Base-by-base conservation (phyloP, 2,329 filamentous ascomycete species). In the Thermochaetoides dissita region DNA sequence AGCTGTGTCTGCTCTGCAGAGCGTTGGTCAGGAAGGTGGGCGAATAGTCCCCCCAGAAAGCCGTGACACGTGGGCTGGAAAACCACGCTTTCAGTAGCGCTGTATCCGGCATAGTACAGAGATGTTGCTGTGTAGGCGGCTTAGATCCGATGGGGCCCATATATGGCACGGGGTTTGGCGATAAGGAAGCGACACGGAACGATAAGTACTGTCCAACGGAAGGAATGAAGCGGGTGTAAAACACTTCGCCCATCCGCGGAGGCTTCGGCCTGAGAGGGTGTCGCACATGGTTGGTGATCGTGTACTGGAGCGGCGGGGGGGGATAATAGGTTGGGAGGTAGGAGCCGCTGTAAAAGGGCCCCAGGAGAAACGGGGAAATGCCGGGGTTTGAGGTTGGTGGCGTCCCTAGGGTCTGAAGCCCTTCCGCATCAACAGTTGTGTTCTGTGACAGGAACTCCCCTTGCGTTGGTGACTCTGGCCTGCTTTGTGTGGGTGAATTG, bases 321-420 rank as follows among this genome's bases (percentile, higher is more conserved):
- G 88, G 88, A 52, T 85, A 95, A 63, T 87, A 95, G 0, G 87
- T 94, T 2, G 89, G 88, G 2, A 95, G 68, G 59, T 94, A 84
- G 35, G 84, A 91, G 10, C 76, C 74, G 1, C 85, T 93, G 51
- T 76, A 78, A 61, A 89, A 94, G 0, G 85, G 86, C 0, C 82
- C 81, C 37, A 68, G 57, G 28, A 69, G 67, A 43, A 66, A 61
- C 10, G 59, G 61, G 2, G 64, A 61, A 7, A 52, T 51, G 28
- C 49, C 53, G 11, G 53, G 34, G 32, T 64, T 39, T 1, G 56
- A 55, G 17, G 59, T 59, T 0, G 66, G 64, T 7, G 56, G 57
- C 0, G 63, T 57, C 1, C 56, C 57, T 2, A 24, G 17, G 17
- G 17, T 5, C 17, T 24, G 63, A 6, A 66, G 40, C 32, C 70